These are phyloP conservation scores for Saccharomycopsis vini DNA, from an alignment of 805 yeast species.

Conservation along the genomic window DNA sequence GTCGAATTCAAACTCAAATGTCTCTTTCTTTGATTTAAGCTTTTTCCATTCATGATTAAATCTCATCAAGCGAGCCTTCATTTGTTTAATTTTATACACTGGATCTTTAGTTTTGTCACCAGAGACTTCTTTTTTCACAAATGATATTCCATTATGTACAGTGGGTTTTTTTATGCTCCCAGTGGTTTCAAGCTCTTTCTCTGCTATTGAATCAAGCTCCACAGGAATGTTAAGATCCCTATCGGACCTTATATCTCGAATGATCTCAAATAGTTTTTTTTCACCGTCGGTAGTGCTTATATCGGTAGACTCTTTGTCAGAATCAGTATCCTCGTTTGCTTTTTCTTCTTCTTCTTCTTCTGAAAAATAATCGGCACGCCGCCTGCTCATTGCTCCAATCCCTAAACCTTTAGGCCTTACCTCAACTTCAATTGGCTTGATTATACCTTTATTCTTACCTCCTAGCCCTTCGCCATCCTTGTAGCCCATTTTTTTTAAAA, in stretches of 20 bases:
- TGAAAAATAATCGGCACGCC: constrained; percentile 22
- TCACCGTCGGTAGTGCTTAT: not conserved
- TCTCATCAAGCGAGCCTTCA: not conserved
- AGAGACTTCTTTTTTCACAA: not conserved
- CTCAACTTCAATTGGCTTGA: constrained; percentile 68
- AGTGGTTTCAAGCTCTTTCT: not conserved
- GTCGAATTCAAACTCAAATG: not conserved
- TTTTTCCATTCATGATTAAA: not conserved
- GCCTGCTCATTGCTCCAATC: constrained; percentile 71
- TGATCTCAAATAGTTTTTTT: not conserved
- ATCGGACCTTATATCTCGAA: not conserved
- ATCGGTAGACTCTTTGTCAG: constrained; percentile 17
- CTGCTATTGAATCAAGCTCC: not conserved
- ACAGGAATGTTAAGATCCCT: not conserved
- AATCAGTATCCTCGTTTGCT: constrained; percentile 10
- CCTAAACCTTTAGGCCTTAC: constrained; percentile 63
- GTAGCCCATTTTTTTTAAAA: constrained; percentile 82
- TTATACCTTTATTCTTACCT: constrained; percentile 57
- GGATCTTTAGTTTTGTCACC: not conserved
- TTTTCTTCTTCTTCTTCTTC: constrained; percentile 19
- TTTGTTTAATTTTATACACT: not conserved
- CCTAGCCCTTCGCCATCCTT: constrained; percentile 84
- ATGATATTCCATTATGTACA: not conserved
- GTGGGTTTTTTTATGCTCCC: not conserved
- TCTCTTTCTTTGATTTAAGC: not conserved